Percentiles rank a stretch among this genome's conserved stretches.
phyloP scores from a whole-genome alignment of 139 green algal species.

The Microglena sp. region DNA sequence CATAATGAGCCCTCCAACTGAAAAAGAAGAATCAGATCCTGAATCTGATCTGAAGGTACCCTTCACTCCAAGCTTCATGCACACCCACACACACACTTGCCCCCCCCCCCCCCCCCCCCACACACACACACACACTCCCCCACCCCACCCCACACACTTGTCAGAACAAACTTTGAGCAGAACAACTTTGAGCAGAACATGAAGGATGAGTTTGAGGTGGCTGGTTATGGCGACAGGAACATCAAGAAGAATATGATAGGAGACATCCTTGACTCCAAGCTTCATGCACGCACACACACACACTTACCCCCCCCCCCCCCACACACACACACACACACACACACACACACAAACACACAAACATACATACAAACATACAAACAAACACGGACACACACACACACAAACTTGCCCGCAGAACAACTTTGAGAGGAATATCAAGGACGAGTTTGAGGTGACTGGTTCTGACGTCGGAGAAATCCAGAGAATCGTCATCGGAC shows the following conservation, averaged over 20 bases:
- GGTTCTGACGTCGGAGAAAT: conserved; percentile 33
- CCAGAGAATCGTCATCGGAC: conserved; percentile 24
- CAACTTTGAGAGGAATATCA: conserved; percentile 35
- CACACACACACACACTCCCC: too few relatives aligned
- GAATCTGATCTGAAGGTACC: too few relatives aligned
- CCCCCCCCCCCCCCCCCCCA: too few relatives aligned
- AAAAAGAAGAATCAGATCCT: too few relatives aligned
- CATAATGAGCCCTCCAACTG: too few relatives aligned
- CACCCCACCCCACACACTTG: too few relatives aligned
- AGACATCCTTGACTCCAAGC: too few relatives aligned
- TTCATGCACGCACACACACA: background rate
- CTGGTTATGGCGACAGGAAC: conserved; percentile 25
- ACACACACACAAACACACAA: background rate
- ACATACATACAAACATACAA: background rate
- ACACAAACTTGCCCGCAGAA: conserved; percentile 4
- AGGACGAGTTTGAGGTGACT: conserved; percentile 24
- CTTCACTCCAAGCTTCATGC: too few relatives aligned
- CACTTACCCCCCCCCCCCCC: background rate
- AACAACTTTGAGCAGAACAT: conserved; percentile 36
- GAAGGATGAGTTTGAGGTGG: conserved; percentile 27
- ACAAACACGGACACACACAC: background rate
- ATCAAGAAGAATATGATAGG: conserved; percentile 27
- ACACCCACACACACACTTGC: too few relatives aligned
- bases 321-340: background rate
- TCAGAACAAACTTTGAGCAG: too few relatives aligned